Percentiles rank a stretch among this genome's conserved stretches.
Conservation (phyloP, 2,329 filamentous ascomycete species). For the Colletotrichum viniferum region DNA sequence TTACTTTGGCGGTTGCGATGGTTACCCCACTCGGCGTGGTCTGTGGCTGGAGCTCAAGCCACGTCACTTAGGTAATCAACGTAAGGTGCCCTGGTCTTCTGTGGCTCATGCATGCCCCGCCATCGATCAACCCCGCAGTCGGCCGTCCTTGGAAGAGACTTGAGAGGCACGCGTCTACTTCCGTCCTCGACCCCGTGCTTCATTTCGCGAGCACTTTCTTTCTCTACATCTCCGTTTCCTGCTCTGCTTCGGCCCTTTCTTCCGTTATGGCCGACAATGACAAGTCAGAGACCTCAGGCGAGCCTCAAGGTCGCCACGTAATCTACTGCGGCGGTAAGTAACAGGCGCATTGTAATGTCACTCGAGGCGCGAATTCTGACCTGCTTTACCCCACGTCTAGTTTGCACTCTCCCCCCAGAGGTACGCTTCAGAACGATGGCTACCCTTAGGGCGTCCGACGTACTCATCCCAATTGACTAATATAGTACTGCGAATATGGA, state of each 20-base stretch:
- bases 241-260: conserved; percentile 21
- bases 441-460: neutral
- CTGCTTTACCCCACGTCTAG: conserved; percentile 37
- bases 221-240: neutral
- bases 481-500: conserved; percentile 97
- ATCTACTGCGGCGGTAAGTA: conserved; percentile 64
- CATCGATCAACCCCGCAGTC: conserved; percentile 23
- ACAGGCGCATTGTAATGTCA: neutral
- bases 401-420: conserved; percentile 70
- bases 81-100: neutral
- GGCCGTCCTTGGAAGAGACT: conserved; percentile 7
- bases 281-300: conserved; percentile 45
- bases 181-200: conserved; percentile 6
- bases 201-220: conserved; percentile 9
- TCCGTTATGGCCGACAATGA: conserved; percentile 59
- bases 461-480: neutral
- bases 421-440: conserved; percentile 39
- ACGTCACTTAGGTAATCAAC: neutral
- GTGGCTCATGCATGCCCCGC: conserved; percentile 20
- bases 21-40: neutral
- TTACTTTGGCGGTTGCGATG: neutral
- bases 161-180: conserved; percentile 14
- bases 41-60: neutral
- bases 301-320: conserved; percentile 57
- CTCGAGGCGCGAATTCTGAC: conserved; percentile 10